Evolutionary conservation across 2,329 filamentous ascomycete genomes (phyloP).

Genomic region (Pyricularia grisea): DNA sequence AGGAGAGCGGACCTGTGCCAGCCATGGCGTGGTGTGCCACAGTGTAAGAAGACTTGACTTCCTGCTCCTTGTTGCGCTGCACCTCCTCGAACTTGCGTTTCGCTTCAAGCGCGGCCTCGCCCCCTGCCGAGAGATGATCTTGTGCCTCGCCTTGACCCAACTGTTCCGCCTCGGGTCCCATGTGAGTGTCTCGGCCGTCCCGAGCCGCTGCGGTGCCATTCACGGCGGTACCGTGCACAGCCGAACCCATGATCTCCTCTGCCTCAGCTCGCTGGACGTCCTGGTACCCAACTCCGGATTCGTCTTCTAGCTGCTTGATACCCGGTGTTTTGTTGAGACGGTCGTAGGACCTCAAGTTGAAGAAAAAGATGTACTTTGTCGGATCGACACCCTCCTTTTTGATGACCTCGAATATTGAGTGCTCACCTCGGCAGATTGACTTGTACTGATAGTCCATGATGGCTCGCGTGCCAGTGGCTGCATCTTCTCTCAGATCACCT

Average conservation of each 20-base stretch:
- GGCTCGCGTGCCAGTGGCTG: conserved; percentile 75
- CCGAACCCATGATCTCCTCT: conserved; percentile 74
- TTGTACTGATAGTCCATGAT: conserved; percentile 99
- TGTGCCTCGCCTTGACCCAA: conserved; percentile 22
- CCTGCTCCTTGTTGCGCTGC: conserved; percentile 21
- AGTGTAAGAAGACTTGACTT: conserved; percentile 31
- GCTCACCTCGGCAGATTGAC: conserved; percentile 81
- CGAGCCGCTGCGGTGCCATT: conserved; percentile 44
- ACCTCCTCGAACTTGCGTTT: conserved; percentile 44
- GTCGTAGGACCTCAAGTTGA: conserved; percentile 90
- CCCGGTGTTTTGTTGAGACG: conserved; percentile 74
- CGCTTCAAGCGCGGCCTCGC: conserved; percentile 32
- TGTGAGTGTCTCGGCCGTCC: conserved; percentile 37
- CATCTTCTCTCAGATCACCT: conserved; percentile 75
- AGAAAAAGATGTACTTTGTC: conserved; percentile 75
- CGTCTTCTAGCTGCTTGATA: conserved; percentile 65
- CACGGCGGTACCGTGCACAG: conserved; percentile 60
- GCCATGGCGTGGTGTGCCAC: conserved; percentile 80
- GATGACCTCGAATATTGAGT: conserved; percentile 82
- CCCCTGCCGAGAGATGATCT: conserved; percentile 24
- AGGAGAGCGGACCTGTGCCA: conserved; percentile 45
- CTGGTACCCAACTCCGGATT: conserved; percentile 71
- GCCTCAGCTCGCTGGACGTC: conserved; percentile 82
- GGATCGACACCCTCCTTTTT: conserved; percentile 66
- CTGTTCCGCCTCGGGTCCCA: conserved; percentile 29